These are phyloP conservation scores for Aspergillus fumigatiaffinis DNA, from an alignment of 2,329 filamentous ascomycete genomes.

Conservation along the genomic window DNA sequence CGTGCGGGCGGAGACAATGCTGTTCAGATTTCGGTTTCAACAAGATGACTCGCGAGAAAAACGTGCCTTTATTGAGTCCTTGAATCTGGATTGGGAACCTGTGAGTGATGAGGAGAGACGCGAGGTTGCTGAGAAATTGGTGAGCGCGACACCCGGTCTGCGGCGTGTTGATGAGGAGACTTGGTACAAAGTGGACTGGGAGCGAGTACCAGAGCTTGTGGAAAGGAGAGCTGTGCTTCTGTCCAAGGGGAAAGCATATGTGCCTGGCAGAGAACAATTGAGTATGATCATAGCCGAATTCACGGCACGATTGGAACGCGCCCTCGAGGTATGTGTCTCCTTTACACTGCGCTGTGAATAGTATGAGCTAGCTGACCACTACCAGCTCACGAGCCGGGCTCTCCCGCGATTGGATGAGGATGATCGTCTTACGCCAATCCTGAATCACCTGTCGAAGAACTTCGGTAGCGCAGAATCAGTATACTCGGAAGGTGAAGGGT, in stretches of 20 bases:
- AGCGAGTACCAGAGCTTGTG: constrained; percentile 83
- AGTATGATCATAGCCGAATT: constrained; percentile 91
- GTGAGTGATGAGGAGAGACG: constrained; percentile 76
- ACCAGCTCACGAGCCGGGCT: constrained; percentile 78
- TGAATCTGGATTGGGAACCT: constrained; percentile 80
- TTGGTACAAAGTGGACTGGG: constrained; percentile 98
- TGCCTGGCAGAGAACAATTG: constrained; percentile 79
- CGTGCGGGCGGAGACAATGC: constrained; percentile 76
- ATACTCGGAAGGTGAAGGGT: constrained; percentile 64
- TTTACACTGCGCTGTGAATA: constrained; percentile 7
- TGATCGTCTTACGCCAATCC: constrained; percentile 74
- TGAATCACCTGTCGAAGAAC: constrained; percentile 85
- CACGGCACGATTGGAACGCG: constrained; percentile 69
- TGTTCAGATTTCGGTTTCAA: constrained; percentile 79
- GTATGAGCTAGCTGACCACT: constrained; percentile 14
- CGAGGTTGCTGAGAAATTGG: constrained; percentile 60
- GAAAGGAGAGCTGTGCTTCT: constrained; percentile 74
- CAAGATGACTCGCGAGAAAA: constrained; percentile 72
- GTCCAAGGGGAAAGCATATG: constrained; percentile 80
- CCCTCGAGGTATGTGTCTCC: constrained; percentile 64
- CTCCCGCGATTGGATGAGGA: constrained; percentile 93
- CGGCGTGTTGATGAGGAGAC: constrained; percentile 66
- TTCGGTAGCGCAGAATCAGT: constrained; percentile 87
- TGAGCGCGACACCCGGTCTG: constrained; percentile 51
- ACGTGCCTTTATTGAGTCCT: constrained; percentile 67